phyloP scores from a whole-genome alignment of 345 rosid species.

The Brassica carinata region DNA sequence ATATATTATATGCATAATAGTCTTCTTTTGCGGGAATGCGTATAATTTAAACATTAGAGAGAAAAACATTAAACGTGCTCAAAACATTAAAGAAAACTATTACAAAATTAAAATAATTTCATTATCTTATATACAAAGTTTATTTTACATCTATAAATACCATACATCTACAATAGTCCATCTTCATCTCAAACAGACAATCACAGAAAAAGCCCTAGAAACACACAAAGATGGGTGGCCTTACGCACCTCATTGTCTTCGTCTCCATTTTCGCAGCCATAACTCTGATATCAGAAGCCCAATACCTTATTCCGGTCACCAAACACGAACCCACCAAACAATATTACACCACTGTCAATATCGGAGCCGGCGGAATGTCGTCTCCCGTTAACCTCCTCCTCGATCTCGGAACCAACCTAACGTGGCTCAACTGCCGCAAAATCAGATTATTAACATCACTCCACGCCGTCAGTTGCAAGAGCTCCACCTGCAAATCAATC shows the following conservation, averaged over 20 bases:
- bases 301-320: not conserved
- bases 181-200: not conserved
- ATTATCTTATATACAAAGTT: too few species aligned
- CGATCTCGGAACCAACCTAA: not conserved
- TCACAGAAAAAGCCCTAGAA: not conserved
- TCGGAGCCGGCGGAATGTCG: not conserved
- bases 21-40: not conserved
- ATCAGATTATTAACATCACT: not conserved
- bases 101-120: not conserved
- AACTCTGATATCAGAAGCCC: not conserved
- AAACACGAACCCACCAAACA: not conserved
- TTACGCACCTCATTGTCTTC: not conserved
- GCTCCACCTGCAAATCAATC: not conserved
- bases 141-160: not conserved
- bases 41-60: not conserved
- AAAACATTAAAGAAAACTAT: not conserved
- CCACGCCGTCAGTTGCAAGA: not conserved
- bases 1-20: not conserved
- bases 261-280: not conserved
- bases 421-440: not conserved
- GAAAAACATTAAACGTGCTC: not conserved
- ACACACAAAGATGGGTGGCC: not conserved
- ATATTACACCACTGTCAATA: not conserved
- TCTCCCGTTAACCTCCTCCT: not conserved
- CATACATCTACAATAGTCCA: not conserved